A percentile compares a stretch with the other conserved stretches of the same genome.
These are phyloP conservation scores for Albatrellus ellisii DNA, from an alignment of 768 basidiomycete species.

Conservation along the genomic window DNA sequence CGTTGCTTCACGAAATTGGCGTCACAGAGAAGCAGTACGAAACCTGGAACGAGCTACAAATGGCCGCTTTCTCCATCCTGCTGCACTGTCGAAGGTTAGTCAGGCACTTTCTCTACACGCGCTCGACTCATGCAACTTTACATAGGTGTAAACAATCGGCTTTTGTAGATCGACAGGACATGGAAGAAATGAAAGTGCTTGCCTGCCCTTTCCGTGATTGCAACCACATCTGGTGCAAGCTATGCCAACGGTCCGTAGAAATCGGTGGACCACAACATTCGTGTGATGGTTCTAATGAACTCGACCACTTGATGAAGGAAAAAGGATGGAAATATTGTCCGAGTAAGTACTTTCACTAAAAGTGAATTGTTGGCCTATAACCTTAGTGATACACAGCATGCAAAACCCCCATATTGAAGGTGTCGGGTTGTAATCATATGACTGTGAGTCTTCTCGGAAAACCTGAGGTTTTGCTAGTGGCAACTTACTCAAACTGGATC, in stretches of 20 bases:
- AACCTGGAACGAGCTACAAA: conserved; percentile 33
- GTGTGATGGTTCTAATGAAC: conserved; percentile 45
- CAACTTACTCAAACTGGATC: neutral
- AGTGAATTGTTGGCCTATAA: neutral
- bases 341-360: conserved; percentile 23
- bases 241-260: conserved; percentile 31
- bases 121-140: too few relatives aligned
- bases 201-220: conserved; percentile 38
- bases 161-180: conserved; percentile 38
- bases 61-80: conserved; percentile 28
- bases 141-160: conserved; percentile 37
- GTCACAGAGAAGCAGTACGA: conserved; percentile 28
- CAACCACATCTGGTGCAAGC: conserved; percentile 45
- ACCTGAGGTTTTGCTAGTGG: neutral
- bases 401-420: conserved; percentile 22
- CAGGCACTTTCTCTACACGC: too few relatives aligned
- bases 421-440: conserved; percentile 24
- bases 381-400: conserved; percentile 22
- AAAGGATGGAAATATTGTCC: conserved; percentile 58
- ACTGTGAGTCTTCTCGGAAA: conserved; percentile 16
- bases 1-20: conserved; percentile 31
- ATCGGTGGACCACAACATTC: conserved; percentile 31
- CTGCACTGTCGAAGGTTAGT: conserved; percentile 39
- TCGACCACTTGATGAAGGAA: conserved; percentile 35
- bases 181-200: conserved; percentile 26